Evolutionary conservation across 495 filamentous ascomycete genomes (phyloP).

Genomic region (Neurospora terricola): DNA sequence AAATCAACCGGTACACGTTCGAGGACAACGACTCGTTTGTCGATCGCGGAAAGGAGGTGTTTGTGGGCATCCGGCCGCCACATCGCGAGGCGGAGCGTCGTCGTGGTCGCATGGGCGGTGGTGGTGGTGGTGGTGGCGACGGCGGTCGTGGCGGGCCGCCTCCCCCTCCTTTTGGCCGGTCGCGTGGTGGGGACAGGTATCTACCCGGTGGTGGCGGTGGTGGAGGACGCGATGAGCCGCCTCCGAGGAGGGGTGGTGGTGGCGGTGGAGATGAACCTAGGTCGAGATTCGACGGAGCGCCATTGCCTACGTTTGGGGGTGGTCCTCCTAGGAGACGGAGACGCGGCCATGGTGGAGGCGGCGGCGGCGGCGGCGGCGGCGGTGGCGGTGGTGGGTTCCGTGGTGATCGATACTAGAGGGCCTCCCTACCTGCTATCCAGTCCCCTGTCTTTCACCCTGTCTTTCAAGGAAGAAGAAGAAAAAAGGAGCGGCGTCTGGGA

Average conservation of each 20-base stretch:
- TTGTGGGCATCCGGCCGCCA: slow-evolving; percentile 44
- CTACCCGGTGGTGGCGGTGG: background rate
- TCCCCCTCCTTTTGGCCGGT: slow-evolving; percentile 1
- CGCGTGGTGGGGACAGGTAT: slow-evolving; percentile 3
- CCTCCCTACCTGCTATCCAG: background rate
- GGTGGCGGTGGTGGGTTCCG: slow-evolving; percentile 2
- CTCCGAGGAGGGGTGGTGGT: background rate
- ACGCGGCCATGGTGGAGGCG: slow-evolving; percentile 17
- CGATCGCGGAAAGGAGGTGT: slow-evolving; percentile 65
- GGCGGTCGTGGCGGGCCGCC: slow-evolving; percentile 3
- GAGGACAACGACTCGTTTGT: slow-evolving; percentile 62
- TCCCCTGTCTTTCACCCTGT: background rate
- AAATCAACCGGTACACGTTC: slow-evolving; percentile 64
- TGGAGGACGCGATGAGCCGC: slow-evolving; percentile 1
- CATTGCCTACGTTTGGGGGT: slow-evolving; percentile 17
- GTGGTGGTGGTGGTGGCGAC: background rate
- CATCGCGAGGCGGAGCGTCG: slow-evolving; percentile 29
- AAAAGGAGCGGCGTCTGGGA: background rate
- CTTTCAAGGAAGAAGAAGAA: background rate
- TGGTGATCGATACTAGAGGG: background rate
- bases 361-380: slow-evolving; percentile 7
- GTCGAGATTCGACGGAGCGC: slow-evolving; percentile 20
- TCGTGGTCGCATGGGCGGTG: background rate
- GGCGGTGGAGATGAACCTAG: slow-evolving; percentile 12
- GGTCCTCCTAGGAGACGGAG: background rate